These are phyloP conservation scores for Picochlorum sp. DNA, from an alignment of 139 green algal genomes.

Conservation along the genomic window DNA sequence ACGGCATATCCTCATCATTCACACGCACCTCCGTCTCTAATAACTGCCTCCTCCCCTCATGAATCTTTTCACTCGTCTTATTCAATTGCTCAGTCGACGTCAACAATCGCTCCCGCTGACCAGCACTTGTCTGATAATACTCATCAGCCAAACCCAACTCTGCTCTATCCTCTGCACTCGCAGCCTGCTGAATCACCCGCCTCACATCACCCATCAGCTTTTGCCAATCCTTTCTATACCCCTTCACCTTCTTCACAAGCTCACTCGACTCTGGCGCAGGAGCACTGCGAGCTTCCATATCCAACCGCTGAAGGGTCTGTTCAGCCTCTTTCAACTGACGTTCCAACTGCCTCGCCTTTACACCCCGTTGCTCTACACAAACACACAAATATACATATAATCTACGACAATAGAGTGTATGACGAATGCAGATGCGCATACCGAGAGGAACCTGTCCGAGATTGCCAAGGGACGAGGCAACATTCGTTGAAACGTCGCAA, in stretches of 20 bases:
- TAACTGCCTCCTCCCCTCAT: slow-evolving; percentile 69
- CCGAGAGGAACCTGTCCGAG: slow-evolving; percentile 41
- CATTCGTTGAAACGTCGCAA: slow-evolving; percentile 30
- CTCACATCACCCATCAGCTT: slow-evolving; percentile 46
- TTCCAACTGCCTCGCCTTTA: slow-evolving; percentile 64
- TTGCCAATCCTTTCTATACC: slow-evolving; percentile 81
- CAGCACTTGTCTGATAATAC: slow-evolving; percentile 59
- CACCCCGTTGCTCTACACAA: slow-evolving; percentile 48
- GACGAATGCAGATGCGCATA: slow-evolving; percentile 11
- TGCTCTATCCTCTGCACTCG: slow-evolving; percentile 25
- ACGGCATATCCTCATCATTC: neutral
- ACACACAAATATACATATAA: neutral
- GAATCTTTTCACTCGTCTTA: slow-evolving; percentile 62
- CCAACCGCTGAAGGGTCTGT: slow-evolving; percentile 85
- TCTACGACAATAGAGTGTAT: no score
- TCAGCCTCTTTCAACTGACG: slow-evolving; percentile 70
- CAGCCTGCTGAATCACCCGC: neutral
- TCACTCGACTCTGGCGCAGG: slow-evolving; percentile 43
- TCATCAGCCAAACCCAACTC: slow-evolving; percentile 73
- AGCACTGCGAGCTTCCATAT: slow-evolving; percentile 87
- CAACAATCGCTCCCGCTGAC: slow-evolving; percentile 77
- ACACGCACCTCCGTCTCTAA: slow-evolving; percentile 71
- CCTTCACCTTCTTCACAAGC: slow-evolving; percentile 70
- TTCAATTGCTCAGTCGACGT: slow-evolving; percentile 61
- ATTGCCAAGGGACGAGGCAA: slow-evolving; percentile 46